Conservation (phyloP, 2,329 filamentous ascomycete genomes). For the Trichoderma afroharzianum region DNA sequence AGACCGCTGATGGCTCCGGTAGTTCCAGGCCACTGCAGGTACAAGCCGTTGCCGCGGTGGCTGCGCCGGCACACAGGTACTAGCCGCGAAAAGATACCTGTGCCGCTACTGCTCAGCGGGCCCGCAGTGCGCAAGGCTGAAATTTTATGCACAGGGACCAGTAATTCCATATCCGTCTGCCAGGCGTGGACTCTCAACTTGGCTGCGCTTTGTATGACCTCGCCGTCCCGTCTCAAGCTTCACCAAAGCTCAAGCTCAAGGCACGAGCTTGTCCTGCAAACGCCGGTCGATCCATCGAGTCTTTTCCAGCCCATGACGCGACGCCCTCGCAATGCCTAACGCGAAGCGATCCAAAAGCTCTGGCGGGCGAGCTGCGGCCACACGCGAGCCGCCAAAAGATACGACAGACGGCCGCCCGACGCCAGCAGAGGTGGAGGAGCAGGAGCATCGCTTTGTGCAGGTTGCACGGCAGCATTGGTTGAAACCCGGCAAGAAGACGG, state of each 20-base stretch:
- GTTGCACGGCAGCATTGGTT: conserved; percentile 86
- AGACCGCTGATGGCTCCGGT: not conserved
- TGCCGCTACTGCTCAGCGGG: conserved; percentile 14
- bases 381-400: conserved; percentile 36
- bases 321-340: conserved; percentile 48
- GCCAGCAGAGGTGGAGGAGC: conserved; percentile 66
- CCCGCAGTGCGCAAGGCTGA: conserved; percentile 23
- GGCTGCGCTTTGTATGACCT: not conserved
- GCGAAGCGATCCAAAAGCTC: conserved; percentile 57
- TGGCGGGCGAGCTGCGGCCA: conserved; percentile 37
- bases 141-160: conserved; percentile 20
- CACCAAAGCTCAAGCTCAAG: not conserved
- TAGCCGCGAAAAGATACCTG: conserved; percentile 2
- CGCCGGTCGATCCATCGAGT: not conserved
- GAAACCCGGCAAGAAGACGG: conserved; percentile 55
- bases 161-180: not conserved
- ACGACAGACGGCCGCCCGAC: conserved; percentile 43
- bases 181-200: conserved; percentile 1
- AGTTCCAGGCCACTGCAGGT: conserved; percentile 6
- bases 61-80: not conserved
- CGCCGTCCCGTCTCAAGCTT: not conserved
- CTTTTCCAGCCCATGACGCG: conserved; percentile 13
- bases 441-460: conserved; percentile 68
- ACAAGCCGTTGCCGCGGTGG: not conserved
- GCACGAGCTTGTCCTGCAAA: not conserved